Base-by-base conservation (phyloP, 73 alveolate species). In the Tetrahymena thermophila region DNA sequence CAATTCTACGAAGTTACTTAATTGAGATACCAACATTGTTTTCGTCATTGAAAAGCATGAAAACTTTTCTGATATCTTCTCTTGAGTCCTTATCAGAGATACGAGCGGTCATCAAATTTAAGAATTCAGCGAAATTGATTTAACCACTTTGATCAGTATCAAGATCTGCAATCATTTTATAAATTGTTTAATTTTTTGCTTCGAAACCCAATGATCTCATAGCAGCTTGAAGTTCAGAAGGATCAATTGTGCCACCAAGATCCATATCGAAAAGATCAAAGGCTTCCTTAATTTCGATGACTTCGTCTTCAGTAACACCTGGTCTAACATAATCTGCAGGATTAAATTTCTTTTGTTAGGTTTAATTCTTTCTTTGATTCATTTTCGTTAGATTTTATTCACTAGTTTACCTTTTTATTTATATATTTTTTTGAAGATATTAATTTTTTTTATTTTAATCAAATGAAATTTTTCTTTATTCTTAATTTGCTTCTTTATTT, bases 301-400 rank as follows among this genome's bases (percentile, higher is more conserved):
- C 98, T 95, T 98, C 99, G 94, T 98, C 99, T 94, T 98, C 99
- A 37, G 99, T 98, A 40, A 98, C 97, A 38, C 99, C 99, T 37
- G 99, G 99, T 42, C 85, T 93, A n/a, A 57, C 97, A 85, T 94
- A 96, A 11, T 96, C 96, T 35, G 94, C 96, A 83, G 97, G 93
- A 34, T 94, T 58, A 71, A 96, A 96, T 34, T n/a, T 85, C 34
- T 43, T 43, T 28, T 28, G 34, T 85, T 17, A 35, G 94, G 57
- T 34, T 21, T n/a, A 11, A 28, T 85, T 85, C 83, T 85, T 85
- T 71, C 37, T 71, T 71, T 71, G 89, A n/a, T 71, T 71, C 89
- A 71, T 71, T 71, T 71, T 71, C 37, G 89, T 71, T 71, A n/a
- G 35, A 71, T 28, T 71, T 17, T 71, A 50, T 71, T 71, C 19